phyloP scores from a whole-genome alignment of 805 yeast genomes.

The Pichia phayaonensis region DNA sequence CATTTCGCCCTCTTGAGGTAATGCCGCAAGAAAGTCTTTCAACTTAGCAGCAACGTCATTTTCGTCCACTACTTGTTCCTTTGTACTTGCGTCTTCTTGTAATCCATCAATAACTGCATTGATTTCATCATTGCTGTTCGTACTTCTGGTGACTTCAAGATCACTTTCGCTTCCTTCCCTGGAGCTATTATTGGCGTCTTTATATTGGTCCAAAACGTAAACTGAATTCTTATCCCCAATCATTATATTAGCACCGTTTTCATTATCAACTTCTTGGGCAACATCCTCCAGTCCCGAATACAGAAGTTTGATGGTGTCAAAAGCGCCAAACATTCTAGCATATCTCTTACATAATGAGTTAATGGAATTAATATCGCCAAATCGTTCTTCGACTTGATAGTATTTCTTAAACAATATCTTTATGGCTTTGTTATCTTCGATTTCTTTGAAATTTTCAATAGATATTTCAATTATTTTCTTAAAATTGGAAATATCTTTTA shows the following conservation, averaged over 20 bases:
- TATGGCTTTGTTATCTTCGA: constrained; percentile 27
- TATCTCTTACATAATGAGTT: constrained; percentile 60
- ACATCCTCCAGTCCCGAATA: background rate
- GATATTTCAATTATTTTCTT: constrained; percentile 79
- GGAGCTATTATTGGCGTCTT: background rate
- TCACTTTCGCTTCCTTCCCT: background rate
- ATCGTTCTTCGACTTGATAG: constrained; percentile 59
- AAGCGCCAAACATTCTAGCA: constrained; percentile 51
- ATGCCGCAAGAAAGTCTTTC: background rate
- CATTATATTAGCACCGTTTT: background rate
- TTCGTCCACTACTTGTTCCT: background rate
- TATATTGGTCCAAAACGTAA: constrained; percentile 1
- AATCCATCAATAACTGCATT: background rate
- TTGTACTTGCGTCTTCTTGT: background rate
- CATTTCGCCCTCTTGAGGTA: background rate
- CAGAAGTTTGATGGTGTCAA: background rate
- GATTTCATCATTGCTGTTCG: background rate
- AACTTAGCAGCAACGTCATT: background rate
- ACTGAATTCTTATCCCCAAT: background rate
- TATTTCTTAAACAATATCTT: constrained; percentile 48
- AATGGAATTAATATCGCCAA: constrained; percentile 64
- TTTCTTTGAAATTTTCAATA: constrained; percentile 43
- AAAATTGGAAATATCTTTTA: constrained; percentile 62
- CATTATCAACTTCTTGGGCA: background rate
- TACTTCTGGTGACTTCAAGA: background rate